Base-by-base conservation (phyloP, 306 rosid species). In the Dryas alaskensis region DNA sequence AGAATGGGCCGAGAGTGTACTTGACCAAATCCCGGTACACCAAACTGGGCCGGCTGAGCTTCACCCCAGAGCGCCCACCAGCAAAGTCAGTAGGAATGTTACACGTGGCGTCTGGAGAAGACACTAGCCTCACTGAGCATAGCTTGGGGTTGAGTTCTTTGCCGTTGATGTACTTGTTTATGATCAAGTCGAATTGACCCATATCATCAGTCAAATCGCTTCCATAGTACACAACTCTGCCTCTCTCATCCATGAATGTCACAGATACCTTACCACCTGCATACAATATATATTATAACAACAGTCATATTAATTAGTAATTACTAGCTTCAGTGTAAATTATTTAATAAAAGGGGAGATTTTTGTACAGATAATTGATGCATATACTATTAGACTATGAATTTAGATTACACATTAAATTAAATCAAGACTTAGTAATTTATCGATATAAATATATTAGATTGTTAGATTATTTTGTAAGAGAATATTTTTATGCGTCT, bases 61-160 rank as follows among this genome's bases (percentile, higher is more conserved):
- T 79, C 64, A 83, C 77, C 6, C 98, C 97, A 10, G 84, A 60
- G 2, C 52, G 75, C 11, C 98, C 98, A 10, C 83, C 82, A 8
- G 88, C 93, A 44, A 82, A 89, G 66, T 93, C 78, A 1, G 98
- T 89, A 75, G 71, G 83, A 67, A 90, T 53, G 74, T 90, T 86
- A 85, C 98, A 93, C 25, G 85, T 81, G n/a, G 53, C 11, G 69
- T 90, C 89, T 3, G 96, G 92, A 3, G 97, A 93, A 0, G 92
- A 93, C 66, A 90, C 93, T 11, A 93, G 54, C 77, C 98, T 82
- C 76, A 88, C 89, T 0, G 79, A 64, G 64, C 97, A 89, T 39
- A 54, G 55, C 71, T 77, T 85, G 3, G 80, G 61, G 5, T 87
- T 82, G 54, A 93, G 72, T 59, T 83, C 75, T 67, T 87, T 89